Conservation (phyloP, 2,329 filamentous ascomycete genomes). For the Curvularia eragrostidis region DNA sequence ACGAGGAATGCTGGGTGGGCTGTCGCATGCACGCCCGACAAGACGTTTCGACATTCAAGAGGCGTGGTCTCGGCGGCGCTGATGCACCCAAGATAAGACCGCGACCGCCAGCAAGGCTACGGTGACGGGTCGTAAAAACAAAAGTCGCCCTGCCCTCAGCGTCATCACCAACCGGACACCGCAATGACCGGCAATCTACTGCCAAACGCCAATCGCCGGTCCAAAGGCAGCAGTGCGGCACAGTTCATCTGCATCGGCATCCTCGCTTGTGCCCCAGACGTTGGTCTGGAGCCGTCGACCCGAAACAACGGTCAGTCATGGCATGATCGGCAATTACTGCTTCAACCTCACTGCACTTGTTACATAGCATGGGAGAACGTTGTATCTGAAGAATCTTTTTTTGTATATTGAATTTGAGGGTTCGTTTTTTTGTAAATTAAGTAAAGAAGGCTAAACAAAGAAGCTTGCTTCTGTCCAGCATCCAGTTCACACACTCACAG, state of each 20-base stretch:
- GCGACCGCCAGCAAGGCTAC: background rate
- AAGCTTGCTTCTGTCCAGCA: conserved; percentile 59
- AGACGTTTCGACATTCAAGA: conserved; percentile 15
- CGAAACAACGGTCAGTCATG: background rate
- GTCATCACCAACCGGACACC: conserved; percentile 2
- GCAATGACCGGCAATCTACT: conserved; percentile 7
- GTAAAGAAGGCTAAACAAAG: conserved; percentile 46
- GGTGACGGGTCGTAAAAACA: conserved; percentile 13
- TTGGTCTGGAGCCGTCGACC: background rate
- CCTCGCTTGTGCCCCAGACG: background rate
- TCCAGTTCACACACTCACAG: conserved; percentile 56
- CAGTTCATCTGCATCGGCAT: conserved; percentile 7
- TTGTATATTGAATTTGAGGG: conserved; percentile 13
- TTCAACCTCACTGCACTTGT: conserved; percentile 5
- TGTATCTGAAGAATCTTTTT: conserved; percentile 3
- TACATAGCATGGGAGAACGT: background rate
- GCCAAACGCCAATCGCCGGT: conserved; percentile 11
- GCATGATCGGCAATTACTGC: background rate
- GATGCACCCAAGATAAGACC: background rate
- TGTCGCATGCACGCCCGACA: conserved; percentile 13
- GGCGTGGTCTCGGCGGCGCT: conserved; percentile 9
- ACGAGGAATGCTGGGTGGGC: conserved; percentile 4
- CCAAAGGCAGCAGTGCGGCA: conserved; percentile 11
- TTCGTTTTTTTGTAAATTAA: conserved; percentile 44
- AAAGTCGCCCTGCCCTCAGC: conserved; percentile 5